Conservation (phyloP, 2,329 filamentous ascomycete genomes). For the Calonectria henricotiae region DNA sequence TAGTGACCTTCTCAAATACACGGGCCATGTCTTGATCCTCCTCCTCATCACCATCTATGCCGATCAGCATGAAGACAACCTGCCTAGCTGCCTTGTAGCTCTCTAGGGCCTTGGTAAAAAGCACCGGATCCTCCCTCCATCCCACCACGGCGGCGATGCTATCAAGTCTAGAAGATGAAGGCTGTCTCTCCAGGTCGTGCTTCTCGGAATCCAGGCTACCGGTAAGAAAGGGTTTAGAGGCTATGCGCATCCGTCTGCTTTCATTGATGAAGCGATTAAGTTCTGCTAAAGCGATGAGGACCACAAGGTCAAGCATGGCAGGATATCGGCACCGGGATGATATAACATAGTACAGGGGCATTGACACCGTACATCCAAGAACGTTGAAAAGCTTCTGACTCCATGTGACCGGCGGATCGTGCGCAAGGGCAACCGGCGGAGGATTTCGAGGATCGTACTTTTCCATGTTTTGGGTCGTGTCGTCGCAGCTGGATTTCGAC, state of each 20-base stretch:
- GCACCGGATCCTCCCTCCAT: conserved; percentile 48
- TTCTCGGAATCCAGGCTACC: not conserved
- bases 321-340: conserved; percentile 3
- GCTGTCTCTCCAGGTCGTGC: conserved; percentile 1
- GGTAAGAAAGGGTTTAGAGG: not conserved
- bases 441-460: not conserved
- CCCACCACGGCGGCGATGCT: conserved; percentile 50
- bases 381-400: conserved; percentile 18
- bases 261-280: conserved; percentile 25
- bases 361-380: not conserved
- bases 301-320: conserved; percentile 3
- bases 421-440: conserved; percentile 5
- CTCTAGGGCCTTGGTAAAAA: conserved; percentile 48
- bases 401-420: conserved; percentile 13
- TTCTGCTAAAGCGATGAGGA: conserved; percentile 8
- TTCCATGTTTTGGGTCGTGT: conserved; percentile 4
- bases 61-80: conserved; percentile 46
- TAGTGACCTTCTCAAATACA: conserved; percentile 46
- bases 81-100: conserved; percentile 45
- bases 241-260: not conserved
- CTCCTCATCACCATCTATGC: conserved; percentile 49
- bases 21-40: conserved; percentile 48
- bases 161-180: conserved; percentile 37
- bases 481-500: not conserved
- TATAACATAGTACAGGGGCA: conserved; percentile 11